Conservation (phyloP, 2,329 filamentous ascomycete species). For the Pseudocercospora macadamiae region DNA sequence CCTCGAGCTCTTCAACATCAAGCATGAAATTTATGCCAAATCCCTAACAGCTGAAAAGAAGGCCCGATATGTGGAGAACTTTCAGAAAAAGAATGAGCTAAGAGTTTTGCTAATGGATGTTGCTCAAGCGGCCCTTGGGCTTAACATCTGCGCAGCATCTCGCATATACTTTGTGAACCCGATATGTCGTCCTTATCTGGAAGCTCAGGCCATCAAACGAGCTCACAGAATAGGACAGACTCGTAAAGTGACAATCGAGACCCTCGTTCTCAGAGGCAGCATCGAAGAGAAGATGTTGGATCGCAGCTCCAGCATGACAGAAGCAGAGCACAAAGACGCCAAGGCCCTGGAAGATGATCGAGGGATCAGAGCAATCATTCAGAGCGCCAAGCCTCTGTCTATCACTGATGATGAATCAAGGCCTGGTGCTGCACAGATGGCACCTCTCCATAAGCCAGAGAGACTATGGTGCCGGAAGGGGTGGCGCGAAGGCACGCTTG, state of each 20-base stretch:
- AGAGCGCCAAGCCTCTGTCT: slow-evolving; percentile 56
- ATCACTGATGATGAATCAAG: slow-evolving; percentile 40
- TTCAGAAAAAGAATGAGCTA: slow-evolving; percentile 70
- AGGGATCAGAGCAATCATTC: slow-evolving; percentile 62
- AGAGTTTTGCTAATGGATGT: slow-evolving; percentile 89
- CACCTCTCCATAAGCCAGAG: slow-evolving; percentile 45
- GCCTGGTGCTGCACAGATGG: slow-evolving; percentile 43
- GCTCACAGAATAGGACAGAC: slow-evolving; percentile 85
- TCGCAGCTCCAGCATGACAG: slow-evolving; percentile 74
- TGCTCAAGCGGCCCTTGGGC: slow-evolving; percentile 79
- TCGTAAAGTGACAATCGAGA: slow-evolving; percentile 80
- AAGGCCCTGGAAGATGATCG: slow-evolving; percentile 62
- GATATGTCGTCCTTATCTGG: slow-evolving; percentile 79
- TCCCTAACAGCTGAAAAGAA: slow-evolving; percentile 63
- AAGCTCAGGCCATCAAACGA: slow-evolving; percentile 89
- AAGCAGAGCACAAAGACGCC: slow-evolving; percentile 57
- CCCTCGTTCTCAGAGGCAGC: slow-evolving; percentile 75
- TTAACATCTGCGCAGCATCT: slow-evolving; percentile 82
- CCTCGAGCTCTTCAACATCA: slow-evolving; percentile 70
- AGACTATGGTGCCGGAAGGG: slow-evolving; percentile 49
- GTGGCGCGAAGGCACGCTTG: slow-evolving; percentile 20
- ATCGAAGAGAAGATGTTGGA: slow-evolving; percentile 84
- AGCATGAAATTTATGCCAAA: slow-evolving; percentile 69
- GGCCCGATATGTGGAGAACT: slow-evolving; percentile 75
- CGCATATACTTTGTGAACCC: slow-evolving; percentile 89